These are phyloP conservation scores for Guadua angustifolia DNA, from an alignment of 176 grass and related monocot genomes.

Conservation along the genomic window DNA sequence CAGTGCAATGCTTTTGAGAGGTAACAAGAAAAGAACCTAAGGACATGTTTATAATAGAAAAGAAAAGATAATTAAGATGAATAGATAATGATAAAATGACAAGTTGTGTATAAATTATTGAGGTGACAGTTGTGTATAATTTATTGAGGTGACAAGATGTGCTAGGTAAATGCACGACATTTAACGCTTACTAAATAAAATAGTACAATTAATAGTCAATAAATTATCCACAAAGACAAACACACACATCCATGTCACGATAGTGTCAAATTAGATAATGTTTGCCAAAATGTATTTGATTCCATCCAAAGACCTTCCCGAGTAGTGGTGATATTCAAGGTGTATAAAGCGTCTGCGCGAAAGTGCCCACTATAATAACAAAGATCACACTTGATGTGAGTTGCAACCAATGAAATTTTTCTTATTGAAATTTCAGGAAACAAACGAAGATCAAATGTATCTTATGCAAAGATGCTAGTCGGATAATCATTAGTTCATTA, in stretches of 20 bases:
- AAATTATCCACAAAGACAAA: neutral
- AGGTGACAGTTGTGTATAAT: no score
- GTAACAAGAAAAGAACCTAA: conserved; percentile 89
- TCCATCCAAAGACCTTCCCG: neutral
- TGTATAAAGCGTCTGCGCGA: neutral
- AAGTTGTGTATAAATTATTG: neutral
- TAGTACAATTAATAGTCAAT: conserved; percentile 7
- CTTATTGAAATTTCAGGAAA: neutral
- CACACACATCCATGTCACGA: neutral
- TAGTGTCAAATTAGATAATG: conserved; percentile 7
- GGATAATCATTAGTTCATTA: neutral
- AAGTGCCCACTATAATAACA: neutral
- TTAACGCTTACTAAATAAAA: conserved; percentile 17
- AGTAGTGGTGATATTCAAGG: neutral
- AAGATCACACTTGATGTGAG: neutral
- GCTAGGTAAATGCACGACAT: neutral
- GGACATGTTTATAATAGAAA: conserved; percentile 31
- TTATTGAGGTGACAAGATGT: conserved; percentile 1
- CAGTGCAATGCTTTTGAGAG: no score
- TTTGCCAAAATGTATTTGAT: conserved; percentile 18
- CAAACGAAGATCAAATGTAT: neutral
- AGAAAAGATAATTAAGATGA: conserved; percentile 35
- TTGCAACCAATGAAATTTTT: neutral
- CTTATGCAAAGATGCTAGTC: neutral
- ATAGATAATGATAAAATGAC: conserved; percentile 39